phyloP scores from a whole-genome alignment of 352 stramenopile genomes.

The Pythium vanterpoolii region DNA sequence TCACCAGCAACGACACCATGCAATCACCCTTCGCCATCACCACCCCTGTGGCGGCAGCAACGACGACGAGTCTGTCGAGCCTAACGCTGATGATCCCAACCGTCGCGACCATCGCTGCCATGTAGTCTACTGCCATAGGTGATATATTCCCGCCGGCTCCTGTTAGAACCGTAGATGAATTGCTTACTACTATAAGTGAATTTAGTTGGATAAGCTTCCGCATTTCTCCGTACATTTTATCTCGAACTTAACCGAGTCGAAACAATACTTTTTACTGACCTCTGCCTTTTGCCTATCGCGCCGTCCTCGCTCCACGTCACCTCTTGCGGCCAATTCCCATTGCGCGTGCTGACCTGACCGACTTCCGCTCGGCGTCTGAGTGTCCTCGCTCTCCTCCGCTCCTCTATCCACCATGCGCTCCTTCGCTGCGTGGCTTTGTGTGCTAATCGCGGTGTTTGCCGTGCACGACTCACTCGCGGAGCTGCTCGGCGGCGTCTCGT shows the following conservation, averaged over 20 bases:
- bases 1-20: background rate
- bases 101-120: background rate
- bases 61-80: background rate
- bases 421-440: slow-evolving; percentile 4
- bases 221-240: background rate
- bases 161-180: slow-evolving; percentile 8
- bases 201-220: too few relatives aligned
- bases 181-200: too few relatives aligned
- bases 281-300: background rate
- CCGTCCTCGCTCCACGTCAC: slow-evolving; percentile 19
- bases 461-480: slow-evolving; percentile 28
- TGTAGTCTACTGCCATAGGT: background rate
- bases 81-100: background rate
- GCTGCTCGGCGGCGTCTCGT: slow-evolving; percentile 51
- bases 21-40: background rate
- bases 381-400: background rate
- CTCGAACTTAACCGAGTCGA: background rate
- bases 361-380: background rate
- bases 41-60: background rate
- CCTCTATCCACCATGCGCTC: slow-evolving; percentile 9
- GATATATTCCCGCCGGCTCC: background rate
- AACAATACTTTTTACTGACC: background rate
- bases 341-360: background rate
- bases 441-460: slow-evolving; percentile 13
- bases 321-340: slow-evolving; percentile 5